Base-by-base conservation (phyloP, 2,329 filamentous ascomycete species). In the Chrysoporthe puriensis region DNA sequence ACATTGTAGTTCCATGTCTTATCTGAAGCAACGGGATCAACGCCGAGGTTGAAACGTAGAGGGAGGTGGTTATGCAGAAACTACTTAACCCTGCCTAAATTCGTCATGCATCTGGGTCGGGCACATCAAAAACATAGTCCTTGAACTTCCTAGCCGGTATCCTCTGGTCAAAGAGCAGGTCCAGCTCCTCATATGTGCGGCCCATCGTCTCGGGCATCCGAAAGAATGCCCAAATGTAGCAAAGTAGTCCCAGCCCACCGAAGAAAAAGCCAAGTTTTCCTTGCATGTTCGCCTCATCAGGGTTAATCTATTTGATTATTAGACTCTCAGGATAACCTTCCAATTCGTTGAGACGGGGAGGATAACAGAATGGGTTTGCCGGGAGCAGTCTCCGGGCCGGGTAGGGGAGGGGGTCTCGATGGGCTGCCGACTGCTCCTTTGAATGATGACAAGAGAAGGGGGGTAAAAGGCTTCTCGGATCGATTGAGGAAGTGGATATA, bases 61-160 rank as follows among this genome's bases (percentile, higher is more conserved):
- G 36, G 9, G 36, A 26, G 26, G 26, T 26, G 26, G 26, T 26
- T 26, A 26, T 26, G 26, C 26, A 40, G 36, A 7, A 40, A 40
- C 9, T 40, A 40, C 36, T 9, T 32, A 2, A 32, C 6, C 21
- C 50, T 4, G 4, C 26, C 26, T 4, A 9, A 8, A 48, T 48
- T n/a, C 13, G 4, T 50, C n/a, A 54, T 13, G 11, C 21, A 21
- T 54, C 50, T 7, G 50, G 21, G 13, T 32, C 50, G 16, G 14
- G 21, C 6, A 54, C 21, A 9, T 70, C 68, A 32, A 70, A 34
- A 16, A 78, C 91, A 7, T 87, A 84, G 77, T 82, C 83, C 68
- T 83, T 86, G 68, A 92, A 90, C 85, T 88, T 87, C 16, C 82
- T 92, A 48, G 90, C 92, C 74, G 91, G 90, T 32, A 88, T 85